These are phyloP conservation scores for Backusella liffmaniae DNA, from an alignment of 192 early-diverging fungal genomes.

Conservation along the genomic window DNA sequence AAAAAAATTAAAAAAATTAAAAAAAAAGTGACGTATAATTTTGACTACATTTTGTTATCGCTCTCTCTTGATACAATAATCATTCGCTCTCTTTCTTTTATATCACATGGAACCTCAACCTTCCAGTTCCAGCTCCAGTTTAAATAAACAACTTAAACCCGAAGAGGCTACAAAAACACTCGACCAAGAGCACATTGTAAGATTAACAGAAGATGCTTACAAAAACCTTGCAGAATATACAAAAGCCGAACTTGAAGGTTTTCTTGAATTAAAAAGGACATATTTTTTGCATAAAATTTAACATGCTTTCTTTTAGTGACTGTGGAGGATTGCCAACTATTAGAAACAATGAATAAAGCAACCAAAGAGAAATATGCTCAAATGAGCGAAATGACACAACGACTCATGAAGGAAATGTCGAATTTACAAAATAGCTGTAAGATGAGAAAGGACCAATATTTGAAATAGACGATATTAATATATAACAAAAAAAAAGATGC, in stretches of 20 bases:
- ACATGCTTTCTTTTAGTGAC: background rate
- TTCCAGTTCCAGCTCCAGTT: background rate
- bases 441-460: background rate
- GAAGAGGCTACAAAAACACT: slow-evolving; percentile 20
- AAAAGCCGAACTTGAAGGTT: slow-evolving; percentile 29
- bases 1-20: background rate
- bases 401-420: slow-evolving; percentile 37
- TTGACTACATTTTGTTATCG: background rate
- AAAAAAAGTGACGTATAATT: background rate
- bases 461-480: background rate
- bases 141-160: slow-evolving; percentile 13
- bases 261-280: background rate
- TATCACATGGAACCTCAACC: background rate
- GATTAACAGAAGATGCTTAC: slow-evolving; percentile 31
- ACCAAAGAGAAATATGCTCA: slow-evolving; percentile 37
- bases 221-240: slow-evolving; percentile 34
- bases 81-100: background rate
- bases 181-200: slow-evolving; percentile 29
- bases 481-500: slow-evolving; percentile 12
- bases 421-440: slow-evolving; percentile 37
- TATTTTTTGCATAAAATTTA: background rate
- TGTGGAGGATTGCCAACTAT: slow-evolving; percentile 32
- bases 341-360: slow-evolving; percentile 37
- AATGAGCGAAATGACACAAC: slow-evolving; percentile 38
- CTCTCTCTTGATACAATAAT: background rate